Evolutionary conservation across 108 stramenopile genomes (phyloP), one percentile per base, ranked within the genome.

Genomic region (Pseudonitzschia pungens): DNA sequence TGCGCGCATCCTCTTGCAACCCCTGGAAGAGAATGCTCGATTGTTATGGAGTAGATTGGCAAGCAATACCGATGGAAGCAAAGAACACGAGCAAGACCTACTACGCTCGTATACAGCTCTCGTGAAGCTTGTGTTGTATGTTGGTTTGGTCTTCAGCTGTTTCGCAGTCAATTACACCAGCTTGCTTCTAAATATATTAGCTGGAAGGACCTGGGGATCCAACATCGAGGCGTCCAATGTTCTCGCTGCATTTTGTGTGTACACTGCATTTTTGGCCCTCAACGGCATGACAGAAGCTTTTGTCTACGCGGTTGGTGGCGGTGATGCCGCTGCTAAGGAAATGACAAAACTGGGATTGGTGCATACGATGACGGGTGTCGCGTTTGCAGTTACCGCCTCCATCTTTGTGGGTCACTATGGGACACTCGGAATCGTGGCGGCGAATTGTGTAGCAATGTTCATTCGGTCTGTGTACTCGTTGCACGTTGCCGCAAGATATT

Each of bases 201-300:
- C 89, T 4, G 94, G 94, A 18, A 68, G 76, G 41, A 71, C 70
- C 69, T 94, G 91, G 91, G 88, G 89, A 27, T 73, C 74, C 50
- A 88, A 88, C 70, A 41, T 50, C 22, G 86, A 90, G 72, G 92
- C 94, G 6, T 82, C 84, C 24, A 70, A 76, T n/a, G 89, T 87
- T 18, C 71, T 95, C 52, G 86, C 87, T 24, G 92, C 92, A 32
- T 92, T 93, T 81, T 98, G 97, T 76, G 82, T 98, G 21, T 97
- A 97, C 81, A 96, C 96, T 20, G 86, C 91, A 28, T 91, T 95
- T 62, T 57, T 98, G 64, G 93, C 93, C 9, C 82, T 91, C 53
- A 98, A 98, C 74, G 97, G 97, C 11, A 96, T 86, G 81, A 93
- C 95, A 31, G 97, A 98, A 86, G 96, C 96, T 0, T 98, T 97